Base-by-base conservation (phyloP, 345 rosid genomes). In the Adansonia digitata region DNA sequence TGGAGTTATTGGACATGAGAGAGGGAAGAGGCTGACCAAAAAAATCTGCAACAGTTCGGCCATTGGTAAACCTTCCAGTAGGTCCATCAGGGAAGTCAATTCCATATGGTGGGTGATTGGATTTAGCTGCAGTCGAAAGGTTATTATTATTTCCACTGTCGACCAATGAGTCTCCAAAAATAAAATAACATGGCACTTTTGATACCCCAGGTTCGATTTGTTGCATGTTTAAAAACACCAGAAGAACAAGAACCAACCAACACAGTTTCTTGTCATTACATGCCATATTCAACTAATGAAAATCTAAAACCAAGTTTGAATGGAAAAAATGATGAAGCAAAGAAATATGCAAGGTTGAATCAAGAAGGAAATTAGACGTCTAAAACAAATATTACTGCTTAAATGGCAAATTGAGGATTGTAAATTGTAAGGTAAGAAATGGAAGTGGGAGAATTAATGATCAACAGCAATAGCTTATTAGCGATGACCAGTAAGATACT, bases 31-130 rank as follows among this genome's bases (percentile, higher is more conserved):
- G 43, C 42, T 35, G 10, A 78, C 81, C 61, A 18, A 78, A 62
- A 9, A 79, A 5, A 68, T 94, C 98, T 2, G 90, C 94, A 3
- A 92, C 86, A 24, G 97, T 94, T 86, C 65, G 84, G 2, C 89
- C 98, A 76, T 94, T 94, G 69, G 81, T 82, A 83, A 94, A 94
- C 20, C 98, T 82, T 13, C 98, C 98, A 2, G 91, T 87, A 2
- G 98, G 97, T 3, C 97, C 89, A 20, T 76, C 74, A 18, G 85
- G 20, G 77, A 90, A 89, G 81, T 94, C 97, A 45, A 94, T 89
- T 5, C 98, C 98, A 45, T 94, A 94, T 68, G 98, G 98, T 77
- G 78, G 43, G 60, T 91, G 92, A 77, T 93, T 42, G 67, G 97
- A 88, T 81, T 84, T 85, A 9, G 98, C 98, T 1, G 2, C 10